These are phyloP conservation scores for Pseudonitzschia delicatissima DNA, from an alignment of 108 stramenopile species.

Conservation along the genomic window DNA sequence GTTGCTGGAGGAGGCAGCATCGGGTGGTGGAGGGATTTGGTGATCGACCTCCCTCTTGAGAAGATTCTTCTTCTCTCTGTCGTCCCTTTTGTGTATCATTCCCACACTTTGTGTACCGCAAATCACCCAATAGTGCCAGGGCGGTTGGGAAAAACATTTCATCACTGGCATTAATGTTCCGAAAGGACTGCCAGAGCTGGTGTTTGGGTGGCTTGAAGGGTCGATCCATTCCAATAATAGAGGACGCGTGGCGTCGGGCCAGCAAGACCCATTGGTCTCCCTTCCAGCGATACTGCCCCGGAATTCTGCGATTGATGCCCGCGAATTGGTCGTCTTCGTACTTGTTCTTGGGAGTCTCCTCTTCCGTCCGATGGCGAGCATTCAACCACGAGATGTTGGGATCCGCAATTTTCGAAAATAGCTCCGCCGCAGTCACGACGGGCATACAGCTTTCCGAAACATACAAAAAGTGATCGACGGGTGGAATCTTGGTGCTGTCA, in stretches of 20 bases:
- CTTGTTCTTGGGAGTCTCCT: conserved; percentile 76
- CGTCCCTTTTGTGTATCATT: conserved; percentile 28
- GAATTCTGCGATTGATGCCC: conserved; percentile 56
- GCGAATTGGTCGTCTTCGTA: conserved; percentile 87
- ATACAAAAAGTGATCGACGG: conserved; percentile 79
- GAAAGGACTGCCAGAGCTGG: conserved; percentile 71
- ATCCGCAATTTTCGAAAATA: conserved; percentile 16
- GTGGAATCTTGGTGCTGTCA: conserved; percentile 35
- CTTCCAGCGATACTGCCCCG: conserved; percentile 75
- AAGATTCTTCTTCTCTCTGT: background rate
- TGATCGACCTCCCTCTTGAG: conserved; percentile 4
- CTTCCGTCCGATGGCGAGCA: conserved; percentile 46
- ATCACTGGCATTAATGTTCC: conserved; percentile 72
- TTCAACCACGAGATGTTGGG: conserved; percentile 67
- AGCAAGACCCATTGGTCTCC: conserved; percentile 88
- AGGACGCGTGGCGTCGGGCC: conserved; percentile 54
- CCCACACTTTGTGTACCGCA: conserved; percentile 25
- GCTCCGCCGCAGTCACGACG: conserved; percentile 62
- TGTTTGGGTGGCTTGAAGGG: conserved; percentile 40
- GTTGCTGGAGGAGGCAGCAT: background rate
- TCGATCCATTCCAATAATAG: conserved; percentile 47
- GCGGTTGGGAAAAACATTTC: conserved; percentile 86
- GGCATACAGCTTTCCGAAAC: conserved; percentile 87
- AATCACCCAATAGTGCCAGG: conserved; percentile 56
- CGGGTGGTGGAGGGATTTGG: background rate